phyloP scores from a whole-genome alignment of 2,329 filamentous ascomycete genomes.

The Venturia oleaginea region DNA sequence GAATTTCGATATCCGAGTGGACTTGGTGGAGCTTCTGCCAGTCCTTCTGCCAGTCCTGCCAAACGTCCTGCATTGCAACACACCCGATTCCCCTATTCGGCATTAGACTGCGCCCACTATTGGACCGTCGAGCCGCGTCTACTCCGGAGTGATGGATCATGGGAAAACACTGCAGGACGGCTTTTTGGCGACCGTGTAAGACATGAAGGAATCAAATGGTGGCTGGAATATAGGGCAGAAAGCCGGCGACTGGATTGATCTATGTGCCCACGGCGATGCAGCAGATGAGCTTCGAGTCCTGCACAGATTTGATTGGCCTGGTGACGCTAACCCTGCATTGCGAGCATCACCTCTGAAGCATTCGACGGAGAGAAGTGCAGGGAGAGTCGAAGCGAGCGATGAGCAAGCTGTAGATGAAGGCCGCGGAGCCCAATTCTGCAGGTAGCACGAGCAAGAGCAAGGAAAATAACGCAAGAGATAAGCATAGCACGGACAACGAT shows the following conservation, averaged over 20 bases:
- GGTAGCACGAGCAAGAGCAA: background rate
- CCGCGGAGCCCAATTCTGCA: background rate
- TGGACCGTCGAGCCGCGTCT: slow-evolving; percentile 1
- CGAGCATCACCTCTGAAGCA: background rate
- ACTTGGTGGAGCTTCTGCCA: background rate
- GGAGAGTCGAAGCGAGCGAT: background rate
- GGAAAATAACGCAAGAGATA: background rate
- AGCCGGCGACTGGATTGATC: background rate
- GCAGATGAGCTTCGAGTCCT: background rate
- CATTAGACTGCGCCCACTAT: background rate
- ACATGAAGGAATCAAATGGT: background rate
- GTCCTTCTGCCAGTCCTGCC: background rate
- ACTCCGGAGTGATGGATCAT: slow-evolving; percentile 3
- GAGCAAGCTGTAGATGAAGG: background rate
- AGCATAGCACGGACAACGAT: background rate
- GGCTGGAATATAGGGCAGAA: background rate
- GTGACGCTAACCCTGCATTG: background rate
- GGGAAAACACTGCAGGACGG: background rate
- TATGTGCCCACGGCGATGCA: background rate
- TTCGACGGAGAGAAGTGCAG: background rate
- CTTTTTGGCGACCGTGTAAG: background rate
- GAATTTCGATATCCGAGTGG: background rate
- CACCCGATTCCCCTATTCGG: background rate
- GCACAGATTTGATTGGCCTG: background rate
- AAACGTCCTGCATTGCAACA: background rate